Evolutionary conservation across 208 protist genomes (phyloP).

Genomic region (Leishmania major): DNA sequence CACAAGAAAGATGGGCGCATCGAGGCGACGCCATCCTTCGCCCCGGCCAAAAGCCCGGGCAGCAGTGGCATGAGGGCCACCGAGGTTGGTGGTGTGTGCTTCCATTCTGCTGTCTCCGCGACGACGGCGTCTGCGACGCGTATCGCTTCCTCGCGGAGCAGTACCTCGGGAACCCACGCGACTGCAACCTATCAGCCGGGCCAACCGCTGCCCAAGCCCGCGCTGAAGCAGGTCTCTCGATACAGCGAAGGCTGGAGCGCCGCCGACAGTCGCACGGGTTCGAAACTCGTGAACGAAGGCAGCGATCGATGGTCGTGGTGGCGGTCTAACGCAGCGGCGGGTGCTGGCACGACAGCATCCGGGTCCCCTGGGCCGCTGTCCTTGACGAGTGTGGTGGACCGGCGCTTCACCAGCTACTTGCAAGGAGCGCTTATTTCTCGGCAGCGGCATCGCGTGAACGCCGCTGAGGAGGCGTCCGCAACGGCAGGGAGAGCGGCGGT

Average conservation of each 20-base stretch:
- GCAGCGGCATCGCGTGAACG: slow-evolving; percentile 1
- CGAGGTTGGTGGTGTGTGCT: not conserved
- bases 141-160: not conserved
- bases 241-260: slow-evolving; percentile 9
- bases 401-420: not conserved
- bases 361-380: not conserved
- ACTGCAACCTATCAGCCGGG: slow-evolving; percentile 25
- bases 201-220: slow-evolving; percentile 31
- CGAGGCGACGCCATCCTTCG: slow-evolving; percentile 4
- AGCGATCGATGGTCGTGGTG: not conserved
- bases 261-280: not conserved
- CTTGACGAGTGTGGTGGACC: not conserved
- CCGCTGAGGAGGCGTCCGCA: not conserved
- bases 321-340: not conserved
- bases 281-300: not conserved
- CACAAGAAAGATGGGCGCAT: slow-evolving; percentile 24
- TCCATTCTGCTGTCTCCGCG: not conserved
- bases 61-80: not conserved
- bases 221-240: slow-evolving; percentile 23
- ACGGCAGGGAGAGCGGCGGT: not conserved
- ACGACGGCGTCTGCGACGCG: not conserved
- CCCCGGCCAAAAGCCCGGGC: not conserved
- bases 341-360: not conserved
- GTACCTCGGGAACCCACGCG: not conserved
- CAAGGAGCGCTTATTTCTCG: not conserved